Evolutionary conservation across 805 yeast species (phyloP).

Genomic region (Nematodospora valgi): DNA sequence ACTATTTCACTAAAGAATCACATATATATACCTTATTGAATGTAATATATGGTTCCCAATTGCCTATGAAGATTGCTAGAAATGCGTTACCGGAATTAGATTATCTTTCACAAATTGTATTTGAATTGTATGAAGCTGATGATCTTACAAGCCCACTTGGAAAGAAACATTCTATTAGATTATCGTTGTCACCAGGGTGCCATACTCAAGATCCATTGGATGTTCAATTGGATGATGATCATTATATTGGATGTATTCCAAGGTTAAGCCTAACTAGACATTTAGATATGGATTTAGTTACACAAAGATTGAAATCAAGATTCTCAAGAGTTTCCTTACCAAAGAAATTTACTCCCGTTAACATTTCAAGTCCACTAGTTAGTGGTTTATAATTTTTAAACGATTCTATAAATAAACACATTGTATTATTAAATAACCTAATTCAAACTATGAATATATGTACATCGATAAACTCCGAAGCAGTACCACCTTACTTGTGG

Average conservation of each 20-base stretch:
- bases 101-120: slow-evolving; percentile 88
- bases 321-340: slow-evolving; percentile 89
- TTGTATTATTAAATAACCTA: neutral
- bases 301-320: slow-evolving; percentile 73
- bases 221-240: slow-evolving; percentile 93
- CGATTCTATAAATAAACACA: neutral
- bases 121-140: slow-evolving; percentile 84
- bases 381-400: slow-evolving; percentile 15
- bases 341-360: slow-evolving; percentile 85
- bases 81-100: slow-evolving; percentile 96
- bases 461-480: too few relatives aligned
- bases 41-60: slow-evolving; percentile 83
- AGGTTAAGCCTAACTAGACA: slow-evolving; percentile 87
- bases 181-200: slow-evolving; percentile 96
- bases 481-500: too few relatives aligned
- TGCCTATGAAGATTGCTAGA: slow-evolving; percentile 93
- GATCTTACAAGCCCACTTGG: slow-evolving; percentile 58
- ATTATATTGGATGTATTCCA: slow-evolving; percentile 94
- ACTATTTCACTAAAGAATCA: slow-evolving; percentile 94
- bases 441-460: neutral
- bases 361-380: slow-evolving; percentile 67
- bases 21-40: slow-evolving; percentile 93
- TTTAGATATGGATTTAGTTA: slow-evolving; percentile 84
- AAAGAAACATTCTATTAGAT: slow-evolving; percentile 83
- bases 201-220: slow-evolving; percentile 97